These are phyloP conservation scores for Madurella fahalii DNA, from an alignment of 2,329 filamentous ascomycete species.

Conservation along the genomic window DNA sequence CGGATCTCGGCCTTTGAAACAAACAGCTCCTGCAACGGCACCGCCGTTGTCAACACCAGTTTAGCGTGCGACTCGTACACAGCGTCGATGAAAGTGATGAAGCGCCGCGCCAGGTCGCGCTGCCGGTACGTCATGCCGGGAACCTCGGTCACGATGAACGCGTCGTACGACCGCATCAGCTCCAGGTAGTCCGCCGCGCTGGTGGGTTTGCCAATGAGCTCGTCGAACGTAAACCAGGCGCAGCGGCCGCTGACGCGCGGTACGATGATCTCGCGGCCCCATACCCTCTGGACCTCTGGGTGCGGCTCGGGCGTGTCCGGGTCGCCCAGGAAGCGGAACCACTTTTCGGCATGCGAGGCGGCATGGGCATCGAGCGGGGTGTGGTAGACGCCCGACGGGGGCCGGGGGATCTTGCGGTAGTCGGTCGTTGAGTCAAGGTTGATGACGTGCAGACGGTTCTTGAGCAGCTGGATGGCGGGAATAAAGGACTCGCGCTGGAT, in stretches of 20 bases:
- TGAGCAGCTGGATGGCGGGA: slow-evolving; percentile 89
- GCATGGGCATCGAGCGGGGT: slow-evolving; percentile 78
- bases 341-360: slow-evolving; percentile 78
- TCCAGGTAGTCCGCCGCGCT: slow-evolving; percentile 95
- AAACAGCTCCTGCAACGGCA: slow-evolving; percentile 82
- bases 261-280: slow-evolving; percentile 86
- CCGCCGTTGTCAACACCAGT: slow-evolving; percentile 84
- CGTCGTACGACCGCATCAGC: slow-evolving; percentile 81
- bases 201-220: slow-evolving; percentile 83
- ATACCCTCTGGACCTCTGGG: slow-evolving; percentile 74
- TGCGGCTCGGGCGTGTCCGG: slow-evolving; percentile 71
- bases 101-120: slow-evolving; percentile 82
- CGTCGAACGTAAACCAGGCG: slow-evolving; percentile 87
- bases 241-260: slow-evolving; percentile 83
- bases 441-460: slow-evolving; percentile 77
- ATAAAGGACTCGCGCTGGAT: slow-evolving; percentile 95
- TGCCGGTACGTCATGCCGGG: slow-evolving; percentile 86
- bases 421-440: slow-evolving; percentile 94
- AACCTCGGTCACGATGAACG: slow-evolving; percentile 87
- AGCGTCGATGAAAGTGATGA: slow-evolving; percentile 97
- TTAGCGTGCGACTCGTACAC: slow-evolving; percentile 93
- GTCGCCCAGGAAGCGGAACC: slow-evolving; percentile 93
- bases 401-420: slow-evolving; percentile 93
- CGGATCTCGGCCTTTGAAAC: slow-evolving; percentile 67
- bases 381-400: slow-evolving; percentile 91